Evolutionary conservation across 2,329 filamentous ascomycete species (phyloP), one percentile per base, ranked within the genome.

Genomic region (Huntiella moniliformis): DNA sequence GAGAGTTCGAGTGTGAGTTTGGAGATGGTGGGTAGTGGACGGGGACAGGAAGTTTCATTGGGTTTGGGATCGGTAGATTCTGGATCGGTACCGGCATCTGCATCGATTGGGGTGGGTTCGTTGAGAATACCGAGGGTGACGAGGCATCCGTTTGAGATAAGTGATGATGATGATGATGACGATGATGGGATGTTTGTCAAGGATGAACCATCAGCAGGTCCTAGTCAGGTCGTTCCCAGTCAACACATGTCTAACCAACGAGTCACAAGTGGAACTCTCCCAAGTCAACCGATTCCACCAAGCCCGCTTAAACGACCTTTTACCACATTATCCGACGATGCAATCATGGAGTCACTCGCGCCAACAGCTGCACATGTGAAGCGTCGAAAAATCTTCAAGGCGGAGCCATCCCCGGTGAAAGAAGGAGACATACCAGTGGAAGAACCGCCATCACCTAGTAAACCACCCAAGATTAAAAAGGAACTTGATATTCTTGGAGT

Each of bases 301-400:
- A 37, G 11, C 16, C 65, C 28, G 76, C 76, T 54, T 61, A 72
- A 17, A 57, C 56, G 2, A 63, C 64, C 3, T 61, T 63, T 4
- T 59, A 58, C 1, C 61, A 67, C 10, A 56, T 59, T 43, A 62
- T 73, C 45, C 72, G 80, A 50, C 11, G 44, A 46, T 31, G 41
- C 22, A 38, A 61, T 81, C 6, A 73, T 88, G 58, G 77, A 85
- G 11, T 68, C 71, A 16, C 71, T 94, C 46, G 76, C 87, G 1
- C 82, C 86, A 0, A 83, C 79, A 1, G 77, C 82, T 3, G 76
- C 80, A 22, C 77, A 77, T 4, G 73, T 86, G 56, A 96, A 93
- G 58, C 75, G 78, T n/a, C 77, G 81, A 16, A 77, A 79, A 18
- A 67, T 83, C 15, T 77, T 74, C 50, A 63, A 5, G 57, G 62